Evolutionary conservation across 352 stramenopile species (phyloP), one percentile per base, ranked within the genome.

Genomic region (Halophytophthora polymorphica): DNA sequence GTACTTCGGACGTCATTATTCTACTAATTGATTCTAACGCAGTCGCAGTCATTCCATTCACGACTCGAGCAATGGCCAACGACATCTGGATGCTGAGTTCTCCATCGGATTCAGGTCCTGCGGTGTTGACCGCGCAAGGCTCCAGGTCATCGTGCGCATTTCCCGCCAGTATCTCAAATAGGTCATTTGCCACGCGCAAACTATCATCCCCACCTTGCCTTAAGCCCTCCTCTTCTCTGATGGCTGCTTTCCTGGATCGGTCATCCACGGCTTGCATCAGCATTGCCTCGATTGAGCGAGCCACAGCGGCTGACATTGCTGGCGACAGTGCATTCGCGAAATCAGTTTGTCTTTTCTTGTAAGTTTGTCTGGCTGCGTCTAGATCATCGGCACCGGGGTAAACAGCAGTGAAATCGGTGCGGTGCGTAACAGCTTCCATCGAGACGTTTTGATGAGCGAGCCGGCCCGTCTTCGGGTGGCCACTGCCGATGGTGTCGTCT

Each of bases 221-320:
- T 18, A 36, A 47, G 31, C 50, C 19, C 11, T 44, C 40, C 3
- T 3, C 39, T 25, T 33, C 19, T 17, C 14, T n/a, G 3, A 33
- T 19, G 3, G 11, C 3, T 31, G 22, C 19, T 28, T 13, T 37
- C 29, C 35, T 53, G 21, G 46, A 53, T 29, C 51, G 45, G 13
- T 57, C 65, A 15, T 58, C 25, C 21, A 73, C 37, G 11, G 59
- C 53, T 21, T 61, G 37, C 33, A 50, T 49, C n/a, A 64, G 6
- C 19, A 73, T 64, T 15, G 51, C 56, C 34, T 61, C 54, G 23
- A 73, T 60, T 5, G 51, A 58, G 18, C 47, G 44, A 23, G 60
- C 64, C 35, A 73, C 40, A 22, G 60, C 56, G 25, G 58, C 34
- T 23, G 60, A 70, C 64, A 70, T 73, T 10, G 44, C 31, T 23